Evolutionary conservation across 129 eudicot species (phyloP), one percentile per base, ranked within the genome.

Genomic region (Helianthus tuberosus): DNA sequence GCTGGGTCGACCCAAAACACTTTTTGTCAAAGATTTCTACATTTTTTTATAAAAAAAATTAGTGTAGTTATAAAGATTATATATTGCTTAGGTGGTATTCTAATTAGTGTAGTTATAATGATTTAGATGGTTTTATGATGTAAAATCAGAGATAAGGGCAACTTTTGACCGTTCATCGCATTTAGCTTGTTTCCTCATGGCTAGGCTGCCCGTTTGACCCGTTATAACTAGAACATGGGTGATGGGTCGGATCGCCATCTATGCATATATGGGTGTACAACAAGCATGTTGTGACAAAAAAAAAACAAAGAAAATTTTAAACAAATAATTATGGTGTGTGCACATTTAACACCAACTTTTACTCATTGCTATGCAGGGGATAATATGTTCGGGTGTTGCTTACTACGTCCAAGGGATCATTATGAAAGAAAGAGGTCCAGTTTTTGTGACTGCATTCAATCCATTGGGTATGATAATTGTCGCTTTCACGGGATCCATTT

Each of bases 371-470:
- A 66, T 84, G 77, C 96, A 91, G 96, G 97, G 97, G 1, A 66
- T 88, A 74, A 61, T 91, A 75, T 91, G 96, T 77, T 91, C 97
- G 6, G 97, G 97, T 23, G 79, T 91, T 10, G 97, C 97, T 39
- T 91, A 91, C 66, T 91, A 91, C 68, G 83, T 91, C 17, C 97
- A 91, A 88, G 97, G 97, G 51, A 58, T 88, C 49, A 79, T 91
- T 58, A 91, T 88, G 92, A 85, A 88, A 85, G 89, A 84, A 7
- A 76, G 97, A 63, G 97, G 90, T 61, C 97, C 96, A 11, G 97
- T 91, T 72, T 91, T 88, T 14, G 97, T 88, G 60, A 91, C 97
- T 36, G 96, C 92, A 48, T 91, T 91, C 71, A 88, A 80, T 72
- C 97, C 97, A 27, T 71, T 91, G 32, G 63, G 89, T 71, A 91